Evolutionary conservation across 345 rosid genomes (phyloP).

Genomic region (Dipteronia sinensis): DNA sequence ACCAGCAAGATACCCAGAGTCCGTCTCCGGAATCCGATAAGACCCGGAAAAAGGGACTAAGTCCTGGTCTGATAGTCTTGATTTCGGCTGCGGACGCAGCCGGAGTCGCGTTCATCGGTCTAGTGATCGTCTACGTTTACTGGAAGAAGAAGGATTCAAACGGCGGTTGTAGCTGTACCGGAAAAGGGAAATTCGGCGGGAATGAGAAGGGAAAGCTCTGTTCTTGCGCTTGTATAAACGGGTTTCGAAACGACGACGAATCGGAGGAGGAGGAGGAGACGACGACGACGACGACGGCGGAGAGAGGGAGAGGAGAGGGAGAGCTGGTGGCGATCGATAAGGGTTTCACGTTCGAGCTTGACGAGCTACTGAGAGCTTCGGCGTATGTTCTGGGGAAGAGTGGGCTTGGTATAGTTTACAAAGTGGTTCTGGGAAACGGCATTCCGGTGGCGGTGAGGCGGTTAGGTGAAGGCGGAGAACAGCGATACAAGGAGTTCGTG

Average conservation of each 20-base stretch:
- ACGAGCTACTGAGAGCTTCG: conserved; percentile 90
- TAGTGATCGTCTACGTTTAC: conserved; percentile 69
- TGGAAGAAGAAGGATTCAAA: conserved; percentile 90
- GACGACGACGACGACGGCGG: conserved; percentile 52
- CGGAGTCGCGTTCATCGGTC: conserved; percentile 76
- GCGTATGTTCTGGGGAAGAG: conserved; percentile 98
- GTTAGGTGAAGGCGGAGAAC: conserved; percentile 95
- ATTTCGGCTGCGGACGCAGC: conserved; percentile 83
- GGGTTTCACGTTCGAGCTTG: conserved; percentile 91
- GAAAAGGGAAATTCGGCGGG: conserved; percentile 60
- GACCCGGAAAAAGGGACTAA: conserved; percentile 45
- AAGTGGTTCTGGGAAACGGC: conserved; percentile 95
- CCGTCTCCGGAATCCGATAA: conserved; percentile 34
- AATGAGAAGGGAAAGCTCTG: conserved; percentile 34
- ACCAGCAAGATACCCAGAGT: conserved; percentile 35
- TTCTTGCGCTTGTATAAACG: conserved; percentile 32
- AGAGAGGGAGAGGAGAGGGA: conserved; percentile 55
- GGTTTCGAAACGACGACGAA: conserved; percentile 52
- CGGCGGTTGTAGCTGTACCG: conserved; percentile 81
- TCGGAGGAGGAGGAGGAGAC: conserved; percentile 71
- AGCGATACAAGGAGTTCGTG: conserved; percentile 87
- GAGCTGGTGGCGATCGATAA: conserved; percentile 90
- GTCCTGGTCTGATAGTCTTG: conserved; percentile 67
- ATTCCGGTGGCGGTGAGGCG: conserved; percentile 92
- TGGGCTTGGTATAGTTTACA: conserved; percentile 93